phyloP scores from a whole-genome alignment of 345 rosid species.

The Eutrema japonicum region DNA sequence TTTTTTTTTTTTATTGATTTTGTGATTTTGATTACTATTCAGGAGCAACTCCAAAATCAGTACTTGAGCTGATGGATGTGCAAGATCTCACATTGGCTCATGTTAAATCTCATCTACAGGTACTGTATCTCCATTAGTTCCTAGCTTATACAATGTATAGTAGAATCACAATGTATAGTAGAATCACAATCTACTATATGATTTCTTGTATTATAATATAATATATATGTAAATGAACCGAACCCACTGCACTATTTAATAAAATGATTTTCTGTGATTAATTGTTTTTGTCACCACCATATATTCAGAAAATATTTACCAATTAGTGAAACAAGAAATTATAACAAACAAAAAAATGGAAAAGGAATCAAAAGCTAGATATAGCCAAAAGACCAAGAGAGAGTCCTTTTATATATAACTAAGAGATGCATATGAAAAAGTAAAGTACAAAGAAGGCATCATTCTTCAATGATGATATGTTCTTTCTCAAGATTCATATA shows the following conservation, averaged over 20 bases:
- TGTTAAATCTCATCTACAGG: conserved; percentile 98
- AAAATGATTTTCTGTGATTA: conserved; percentile 28
- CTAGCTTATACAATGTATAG: neutral
- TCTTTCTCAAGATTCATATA: conserved; percentile 15
- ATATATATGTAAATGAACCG: conserved; percentile 32
- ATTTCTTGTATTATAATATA: neutral
- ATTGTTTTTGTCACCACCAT: conserved; percentile 17
- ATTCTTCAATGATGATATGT: conserved; percentile 45
- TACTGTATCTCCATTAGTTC: conserved; percentile 29
- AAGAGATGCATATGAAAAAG: conserved; percentile 37
- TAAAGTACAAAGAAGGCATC: conserved; percentile 44
- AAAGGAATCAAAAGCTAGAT: conserved; percentile 37
- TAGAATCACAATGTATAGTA: neutral
- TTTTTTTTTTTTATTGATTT: conserved; percentile 20
- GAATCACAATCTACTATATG: neutral
- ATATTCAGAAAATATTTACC: conserved; percentile 6
- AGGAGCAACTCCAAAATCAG: conserved; percentile 99
- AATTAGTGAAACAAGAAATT: conserved; percentile 13
- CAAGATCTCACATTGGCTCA: conserved; percentile 99
- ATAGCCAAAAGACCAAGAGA: conserved; percentile 36
- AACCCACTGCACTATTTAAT: conserved; percentile 17
- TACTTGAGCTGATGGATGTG: conserved; percentile 98
- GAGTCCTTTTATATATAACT: conserved; percentile 29
- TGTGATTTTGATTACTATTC: conserved; percentile 34
- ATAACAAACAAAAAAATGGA: neutral